phyloP scores from a whole-genome alignment of 192 early-diverging fungal genomes.

The Haplosporangium gracile region DNA sequence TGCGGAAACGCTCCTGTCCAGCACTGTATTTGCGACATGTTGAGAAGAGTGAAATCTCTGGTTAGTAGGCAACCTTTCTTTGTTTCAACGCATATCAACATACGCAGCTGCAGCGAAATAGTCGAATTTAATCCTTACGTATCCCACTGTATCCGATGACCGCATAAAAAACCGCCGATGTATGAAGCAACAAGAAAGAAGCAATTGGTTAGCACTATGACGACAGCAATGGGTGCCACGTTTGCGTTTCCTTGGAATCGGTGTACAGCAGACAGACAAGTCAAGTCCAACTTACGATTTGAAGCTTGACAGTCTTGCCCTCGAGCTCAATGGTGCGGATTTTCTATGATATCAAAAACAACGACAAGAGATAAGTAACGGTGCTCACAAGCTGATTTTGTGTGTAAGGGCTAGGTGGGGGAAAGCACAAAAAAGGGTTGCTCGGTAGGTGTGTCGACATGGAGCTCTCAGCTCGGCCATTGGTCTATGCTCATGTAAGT shows the following conservation, averaged over 20 bases:
- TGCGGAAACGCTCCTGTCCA: slow-evolving; percentile 99
- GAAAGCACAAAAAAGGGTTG: background rate
- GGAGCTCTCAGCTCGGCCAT: background rate
- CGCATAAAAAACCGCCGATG: background rate
- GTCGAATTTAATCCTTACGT: slow-evolving; percentile 16
- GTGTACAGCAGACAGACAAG: background rate
- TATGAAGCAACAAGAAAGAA: background rate
- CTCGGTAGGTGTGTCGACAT: background rate
- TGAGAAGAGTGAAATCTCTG: slow-evolving; percentile 36
- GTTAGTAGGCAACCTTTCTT: background rate
- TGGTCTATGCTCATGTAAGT: background rate
- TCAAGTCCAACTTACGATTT: slow-evolving; percentile 77
- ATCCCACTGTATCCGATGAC: slow-evolving; percentile 21
- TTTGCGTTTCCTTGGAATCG: background rate
- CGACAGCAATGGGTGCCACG: background rate
- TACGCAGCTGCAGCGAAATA: slow-evolving; percentile 9
- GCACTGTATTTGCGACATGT: slow-evolving; percentile 80
- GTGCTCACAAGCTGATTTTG: background rate
- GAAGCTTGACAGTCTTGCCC: slow-evolving; percentile 98
- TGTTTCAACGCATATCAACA: background rate
- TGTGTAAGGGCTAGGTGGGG: background rate
- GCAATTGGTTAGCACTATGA: background rate
- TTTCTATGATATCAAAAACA: slow-evolving; percentile 72
- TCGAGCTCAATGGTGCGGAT: slow-evolving; percentile 99
- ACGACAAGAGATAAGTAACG: background rate